A percentile compares a stretch with the other conserved stretches of the same genome.
These are phyloP conservation scores for Pestalotiopsis sp. DNA, from an alignment of 2,329 filamentous ascomycete species.

Conservation along the genomic window DNA sequence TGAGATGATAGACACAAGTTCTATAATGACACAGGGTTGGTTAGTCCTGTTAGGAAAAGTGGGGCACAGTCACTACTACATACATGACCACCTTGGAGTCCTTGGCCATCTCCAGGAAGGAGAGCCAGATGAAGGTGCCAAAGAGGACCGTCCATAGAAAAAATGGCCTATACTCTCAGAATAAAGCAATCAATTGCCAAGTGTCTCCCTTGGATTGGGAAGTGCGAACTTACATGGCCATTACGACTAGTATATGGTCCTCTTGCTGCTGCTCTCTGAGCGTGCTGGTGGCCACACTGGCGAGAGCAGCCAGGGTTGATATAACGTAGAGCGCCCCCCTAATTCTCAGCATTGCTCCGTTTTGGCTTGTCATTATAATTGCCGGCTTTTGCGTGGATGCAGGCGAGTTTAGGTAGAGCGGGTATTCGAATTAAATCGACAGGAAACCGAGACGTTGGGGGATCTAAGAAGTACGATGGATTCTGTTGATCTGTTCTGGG, in stretches of 20 bases:
- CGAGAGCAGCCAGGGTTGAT: background rate
- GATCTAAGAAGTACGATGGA: no score
- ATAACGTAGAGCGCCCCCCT: background rate
- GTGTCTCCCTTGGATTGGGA: background rate
- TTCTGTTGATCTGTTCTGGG: no score
- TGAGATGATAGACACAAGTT: background rate
- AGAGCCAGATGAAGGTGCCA: background rate
- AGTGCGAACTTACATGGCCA: background rate
- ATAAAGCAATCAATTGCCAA: background rate
- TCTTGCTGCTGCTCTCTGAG: background rate
- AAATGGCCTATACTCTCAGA: background rate
- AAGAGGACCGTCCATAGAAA: background rate
- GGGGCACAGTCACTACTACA: no score
- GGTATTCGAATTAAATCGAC: no score
- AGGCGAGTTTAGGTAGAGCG: background rate
- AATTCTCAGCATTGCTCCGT: background rate
- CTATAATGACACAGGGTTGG: background rate
- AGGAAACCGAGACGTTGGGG: no score
- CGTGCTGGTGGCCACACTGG: background rate
- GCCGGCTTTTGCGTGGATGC: background rate
- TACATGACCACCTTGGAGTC: no score
- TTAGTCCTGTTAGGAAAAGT: background rate
- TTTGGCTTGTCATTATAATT: background rate
- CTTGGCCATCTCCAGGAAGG: background rate
- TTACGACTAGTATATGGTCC: background rate